phyloP scores from a whole-genome alignment of 2,329 filamentous ascomycete species.

The Daldinia sp. region DNA sequence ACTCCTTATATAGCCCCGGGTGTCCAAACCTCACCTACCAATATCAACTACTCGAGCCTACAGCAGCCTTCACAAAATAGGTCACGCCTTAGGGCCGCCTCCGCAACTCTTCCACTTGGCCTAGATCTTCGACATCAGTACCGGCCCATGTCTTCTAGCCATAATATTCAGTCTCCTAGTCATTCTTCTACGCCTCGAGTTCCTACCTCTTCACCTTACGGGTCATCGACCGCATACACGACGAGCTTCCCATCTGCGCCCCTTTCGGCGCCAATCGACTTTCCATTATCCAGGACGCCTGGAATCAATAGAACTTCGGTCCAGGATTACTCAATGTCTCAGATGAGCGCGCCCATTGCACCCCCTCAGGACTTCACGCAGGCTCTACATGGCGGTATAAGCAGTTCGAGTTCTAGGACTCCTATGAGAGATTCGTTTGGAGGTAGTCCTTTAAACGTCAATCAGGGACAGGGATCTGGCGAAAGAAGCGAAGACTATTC shows the following conservation, averaged over 20 bases:
- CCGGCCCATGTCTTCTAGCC: slow-evolving; percentile 48
- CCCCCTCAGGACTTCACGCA: slow-evolving; percentile 66
- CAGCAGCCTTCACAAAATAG: slow-evolving; percentile 59
- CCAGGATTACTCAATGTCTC: slow-evolving; percentile 64
- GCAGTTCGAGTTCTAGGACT: slow-evolving; percentile 55
- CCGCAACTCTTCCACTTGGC: slow-evolving; percentile 51
- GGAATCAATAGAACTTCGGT: slow-evolving; percentile 52
- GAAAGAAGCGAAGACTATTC: slow-evolving; percentile 51
- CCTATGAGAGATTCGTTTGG: slow-evolving; percentile 61
- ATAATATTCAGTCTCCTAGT: slow-evolving; percentile 49
- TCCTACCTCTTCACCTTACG: slow-evolving; percentile 57
- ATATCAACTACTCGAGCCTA: slow-evolving; percentile 63
- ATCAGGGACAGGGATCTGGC: slow-evolving; percentile 45
- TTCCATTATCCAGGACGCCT: slow-evolving; percentile 61
- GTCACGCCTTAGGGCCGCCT: slow-evolving; percentile 63
- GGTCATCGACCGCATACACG: slow-evolving; percentile 60
- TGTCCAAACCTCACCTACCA: slow-evolving; percentile 61
- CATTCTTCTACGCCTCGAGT: slow-evolving; percentile 53
- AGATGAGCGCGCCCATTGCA: slow-evolving; percentile 67
- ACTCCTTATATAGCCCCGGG: slow-evolving; percentile 56
- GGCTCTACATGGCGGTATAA: slow-evolving; percentile 59
- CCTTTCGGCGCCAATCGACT: slow-evolving; percentile 66
- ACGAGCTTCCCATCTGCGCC: slow-evolving; percentile 66
- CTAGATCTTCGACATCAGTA: slow-evolving; percentile 52
- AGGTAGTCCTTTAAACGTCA: slow-evolving; percentile 49